These are phyloP conservation scores for Macadamia tetraphylla DNA, from an alignment of 164 flowering plant genomes.

Conservation along the genomic window DNA sequence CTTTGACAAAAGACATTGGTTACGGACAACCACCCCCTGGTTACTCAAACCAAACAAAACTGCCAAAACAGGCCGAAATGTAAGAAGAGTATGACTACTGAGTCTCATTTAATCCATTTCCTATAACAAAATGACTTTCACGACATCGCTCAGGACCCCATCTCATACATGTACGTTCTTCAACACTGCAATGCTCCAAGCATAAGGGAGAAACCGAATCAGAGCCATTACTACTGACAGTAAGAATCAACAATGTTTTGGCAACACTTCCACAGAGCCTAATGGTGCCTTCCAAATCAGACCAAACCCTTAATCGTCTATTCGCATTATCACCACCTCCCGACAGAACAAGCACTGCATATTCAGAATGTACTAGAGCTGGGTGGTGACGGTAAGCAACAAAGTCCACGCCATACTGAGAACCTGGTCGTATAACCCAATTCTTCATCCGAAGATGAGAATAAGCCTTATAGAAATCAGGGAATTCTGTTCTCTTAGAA, in stretches of 20 bases:
- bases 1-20: no score
- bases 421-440: constrained; percentile 79
- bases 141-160: no score
- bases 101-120: no score
- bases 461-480: constrained; percentile 55
- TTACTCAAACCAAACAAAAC: no score
- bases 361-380: constrained; percentile 69
- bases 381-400: constrained; percentile 79
- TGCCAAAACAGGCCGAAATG: no score
- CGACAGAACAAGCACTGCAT: constrained; percentile 45
- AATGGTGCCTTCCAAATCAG: constrained; percentile 55
- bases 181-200: constrained; percentile 27
- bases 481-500: constrained; percentile 35
- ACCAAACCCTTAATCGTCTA: constrained; percentile 53
- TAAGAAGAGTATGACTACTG: no score
- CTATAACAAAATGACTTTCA: no score
- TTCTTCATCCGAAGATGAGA: constrained; percentile 64
- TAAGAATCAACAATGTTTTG: constrained; percentile 50
- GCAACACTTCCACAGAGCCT: constrained; percentile 73
- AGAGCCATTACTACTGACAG: constrained; percentile 26
- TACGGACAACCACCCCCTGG: no score
- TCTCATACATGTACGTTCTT: no score
- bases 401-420: constrained; percentile 73
- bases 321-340: constrained; percentile 17
- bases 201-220: constrained; percentile 24